Conservation (phyloP, 2,329 filamentous ascomycete genomes). For the Aspergillus costaricaensis region DNA sequence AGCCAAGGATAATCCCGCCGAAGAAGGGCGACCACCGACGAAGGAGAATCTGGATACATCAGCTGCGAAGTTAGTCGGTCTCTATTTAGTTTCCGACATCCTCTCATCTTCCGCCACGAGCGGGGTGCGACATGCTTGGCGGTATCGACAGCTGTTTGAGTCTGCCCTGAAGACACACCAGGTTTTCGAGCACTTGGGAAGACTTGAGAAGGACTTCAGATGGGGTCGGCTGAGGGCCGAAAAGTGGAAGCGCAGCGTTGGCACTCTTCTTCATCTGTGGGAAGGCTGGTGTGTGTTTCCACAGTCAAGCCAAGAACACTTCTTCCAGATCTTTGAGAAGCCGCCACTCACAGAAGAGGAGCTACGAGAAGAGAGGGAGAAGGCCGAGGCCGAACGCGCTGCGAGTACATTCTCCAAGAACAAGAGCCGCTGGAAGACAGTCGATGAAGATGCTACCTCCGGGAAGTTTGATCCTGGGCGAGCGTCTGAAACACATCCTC, state of each 20-base stretch:
- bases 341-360: conserved; percentile 60
- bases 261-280: conserved; percentile 69
- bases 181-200: conserved; percentile 74
- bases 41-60: conserved; percentile 64
- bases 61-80: conserved; percentile 71
- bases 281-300: conserved; percentile 69
- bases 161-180: conserved; percentile 65
- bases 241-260: conserved; percentile 79
- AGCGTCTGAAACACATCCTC: conserved; percentile 26
- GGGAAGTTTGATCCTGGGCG: conserved; percentile 33
- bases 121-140: conserved; percentile 80
- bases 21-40: conserved; percentile 35
- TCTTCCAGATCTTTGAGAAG: conserved; percentile 70
- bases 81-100: conserved; percentile 81
- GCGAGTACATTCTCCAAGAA: conserved; percentile 39
- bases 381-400: conserved; percentile 44
- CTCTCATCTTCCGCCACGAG: conserved; percentile 74
- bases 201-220: conserved; percentile 67
- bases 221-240: conserved; percentile 83
- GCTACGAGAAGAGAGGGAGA: conserved; percentile 46
- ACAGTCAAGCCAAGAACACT: conserved; percentile 69
- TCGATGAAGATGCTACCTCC: conserved; percentile 44
- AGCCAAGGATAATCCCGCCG: conserved; percentile 39
- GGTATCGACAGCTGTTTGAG: conserved; percentile 80
- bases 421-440: conserved; percentile 50